These are phyloP conservation scores for Claviceps lovelessii DNA, from an alignment of 2,329 filamentous ascomycete species.

Conservation along the genomic window DNA sequence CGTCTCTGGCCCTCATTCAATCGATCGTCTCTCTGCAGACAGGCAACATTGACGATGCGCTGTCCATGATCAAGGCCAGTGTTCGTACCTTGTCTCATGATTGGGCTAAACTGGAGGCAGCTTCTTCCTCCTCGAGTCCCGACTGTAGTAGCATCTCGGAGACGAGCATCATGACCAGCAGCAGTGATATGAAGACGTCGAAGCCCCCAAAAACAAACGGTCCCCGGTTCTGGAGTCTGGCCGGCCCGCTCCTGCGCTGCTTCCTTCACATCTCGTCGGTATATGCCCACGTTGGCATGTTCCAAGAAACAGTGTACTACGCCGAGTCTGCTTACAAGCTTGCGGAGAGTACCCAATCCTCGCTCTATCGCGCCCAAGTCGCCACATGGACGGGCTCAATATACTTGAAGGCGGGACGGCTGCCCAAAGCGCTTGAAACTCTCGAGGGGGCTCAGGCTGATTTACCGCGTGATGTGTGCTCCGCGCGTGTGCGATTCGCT, in stretches of 20 bases:
- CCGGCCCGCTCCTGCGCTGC: conserved; percentile 57
- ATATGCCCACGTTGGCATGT: conserved; percentile 73
- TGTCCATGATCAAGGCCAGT: conserved; percentile 41
- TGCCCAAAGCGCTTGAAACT: conserved; percentile 42
- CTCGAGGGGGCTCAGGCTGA: conserved; percentile 38
- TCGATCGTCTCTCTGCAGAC: conserved; percentile 51
- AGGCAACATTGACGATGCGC: conserved; percentile 43
- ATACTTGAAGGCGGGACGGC: conserved; percentile 42
- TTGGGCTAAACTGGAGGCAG: conserved; percentile 36
- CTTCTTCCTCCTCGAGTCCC: conserved; percentile 10
- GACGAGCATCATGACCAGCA: conserved; percentile 14
- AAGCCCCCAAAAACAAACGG: conserved; percentile 13
- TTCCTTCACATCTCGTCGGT: conserved; percentile 61
- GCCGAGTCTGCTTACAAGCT: conserved; percentile 71
- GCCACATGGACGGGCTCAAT: conserved; percentile 40
- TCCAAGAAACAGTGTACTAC: conserved; percentile 78
- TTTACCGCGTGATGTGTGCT: conserved; percentile 28
- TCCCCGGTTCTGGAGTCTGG: conserved; percentile 66
- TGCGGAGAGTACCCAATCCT: conserved; percentile 51
- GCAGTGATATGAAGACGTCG: conserved; percentile 10
- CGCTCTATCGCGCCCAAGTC: conserved; percentile 41
- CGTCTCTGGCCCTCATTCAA: conserved; percentile 35
- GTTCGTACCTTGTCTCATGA: conserved; percentile 42
- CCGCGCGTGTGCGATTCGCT: conserved; percentile 28
- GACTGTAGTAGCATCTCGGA: conserved; percentile 18